Evolutionary conservation across 352 stramenopile species (phyloP), one percentile per base, ranked within the genome.

Genomic region (Discostella stelligera): DNA sequence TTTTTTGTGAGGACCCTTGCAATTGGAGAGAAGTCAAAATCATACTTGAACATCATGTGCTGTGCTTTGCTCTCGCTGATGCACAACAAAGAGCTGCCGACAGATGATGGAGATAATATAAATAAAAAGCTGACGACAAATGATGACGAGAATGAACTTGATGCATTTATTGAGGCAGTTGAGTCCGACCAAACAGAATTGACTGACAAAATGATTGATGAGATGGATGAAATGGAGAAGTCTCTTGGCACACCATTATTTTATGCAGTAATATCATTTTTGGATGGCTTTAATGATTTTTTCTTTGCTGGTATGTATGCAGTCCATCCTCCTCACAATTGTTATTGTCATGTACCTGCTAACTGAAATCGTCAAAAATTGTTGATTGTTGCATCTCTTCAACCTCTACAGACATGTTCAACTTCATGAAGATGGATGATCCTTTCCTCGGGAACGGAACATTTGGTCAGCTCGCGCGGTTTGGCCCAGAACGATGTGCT

Each of bases 11-110:
- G 59, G 13, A 48, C 48, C 14, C 3, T 80, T 23, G 70, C 66
- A 41, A 9, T 59, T 23, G 0, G 54, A 18, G 16, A 23, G 2
- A 71, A 66, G 20, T 53, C 21, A 0, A 27, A 20, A 5, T 74
- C 25, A 3, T 65, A 74, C 37, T 21, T 66, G 0, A 66, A 37
- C 10, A 50, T 55, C 11, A 13, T 65, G 16, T 14, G 23, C 3
- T 70, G 37, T 32, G 48, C 23, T 16, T 20, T 80, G 0, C 41
- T 80, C 0, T 73, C 66, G 1, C 37, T 80, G 21, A 80, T 75
- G 65, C 63, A 67, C 20, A 65, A 32, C 27, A 32, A 32, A 32
- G 27, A 32, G 27, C 27, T 32, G 27, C 27, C 27, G 27, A 32
- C 27, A 32, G 27, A 32, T 32, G 27, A 32, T 32, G 27, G 5